phyloP scores from a whole-genome alignment of 768 basidiomycete genomes.

The Dentipellis sp. region DNA sequence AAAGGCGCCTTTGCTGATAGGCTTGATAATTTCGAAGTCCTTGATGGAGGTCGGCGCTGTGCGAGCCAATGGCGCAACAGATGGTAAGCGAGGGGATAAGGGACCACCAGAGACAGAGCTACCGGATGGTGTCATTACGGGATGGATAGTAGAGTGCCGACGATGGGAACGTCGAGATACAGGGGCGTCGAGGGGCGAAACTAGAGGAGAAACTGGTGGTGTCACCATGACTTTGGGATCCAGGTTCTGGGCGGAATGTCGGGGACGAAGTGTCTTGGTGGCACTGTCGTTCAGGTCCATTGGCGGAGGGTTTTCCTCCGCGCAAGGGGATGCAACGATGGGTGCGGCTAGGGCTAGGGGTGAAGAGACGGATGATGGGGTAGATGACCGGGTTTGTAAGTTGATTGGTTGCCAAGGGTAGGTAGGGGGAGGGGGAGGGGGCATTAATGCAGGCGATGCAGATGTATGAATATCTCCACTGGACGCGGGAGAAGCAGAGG shows the following conservation, averaged over 20 bases:
- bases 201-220: constrained; percentile 59
- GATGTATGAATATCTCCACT: constrained; percentile 7
- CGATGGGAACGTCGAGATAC: constrained; percentile 50
- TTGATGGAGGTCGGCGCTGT: constrained; percentile 89
- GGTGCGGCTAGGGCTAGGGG: constrained; percentile 80
- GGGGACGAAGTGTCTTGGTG: constrained; percentile 43
- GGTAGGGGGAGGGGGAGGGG: constrained; percentile 19
- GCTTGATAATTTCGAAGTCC: constrained; percentile 99
- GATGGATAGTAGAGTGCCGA: constrained; percentile 53
- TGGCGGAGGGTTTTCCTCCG: constrained; percentile 51
- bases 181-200: constrained; percentile 43
- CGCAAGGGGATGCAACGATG: constrained; percentile 59
- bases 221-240: constrained; percentile 34
- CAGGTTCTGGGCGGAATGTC: constrained; percentile 58
- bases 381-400: constrained; percentile 73
- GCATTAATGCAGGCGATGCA: constrained; percentile 3
- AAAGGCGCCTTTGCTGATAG: constrained; percentile 97
- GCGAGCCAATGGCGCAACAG: constrained; percentile 67
- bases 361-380: constrained; percentile 82
- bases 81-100: constrained; percentile 80
- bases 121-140: constrained; percentile 35
- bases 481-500: constrained; percentile 37
- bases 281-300: constrained; percentile 56
- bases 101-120: constrained; percentile 48
- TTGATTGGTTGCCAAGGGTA: constrained; percentile 30